Percentiles rank a stretch among this genome's conserved stretches.
phyloP scores from a whole-genome alignment of 2,329 filamentous ascomycete species.

The Fusarium chlamydosporum region DNA sequence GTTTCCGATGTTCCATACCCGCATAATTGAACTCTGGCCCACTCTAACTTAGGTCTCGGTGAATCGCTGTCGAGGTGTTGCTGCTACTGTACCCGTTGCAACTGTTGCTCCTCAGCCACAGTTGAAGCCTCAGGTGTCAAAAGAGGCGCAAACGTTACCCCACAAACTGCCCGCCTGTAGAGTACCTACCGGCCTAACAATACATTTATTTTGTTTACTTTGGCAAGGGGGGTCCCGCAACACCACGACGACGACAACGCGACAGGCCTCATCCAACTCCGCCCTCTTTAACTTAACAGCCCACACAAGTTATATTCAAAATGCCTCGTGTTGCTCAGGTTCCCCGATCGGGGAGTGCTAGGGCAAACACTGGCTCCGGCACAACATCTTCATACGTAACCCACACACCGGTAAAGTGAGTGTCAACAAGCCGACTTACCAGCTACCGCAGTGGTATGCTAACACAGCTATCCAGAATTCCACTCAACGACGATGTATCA shows the following conservation, averaged over 20 bases:
- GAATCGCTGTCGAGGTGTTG: no score
- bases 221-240: constrained; percentile 45
- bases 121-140: constrained; percentile 42
- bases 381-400: constrained; percentile 69
- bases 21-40: no score
- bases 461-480: constrained; percentile 73
- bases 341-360: constrained; percentile 64
- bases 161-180: constrained; percentile 27
- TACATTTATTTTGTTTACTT: constrained; percentile 54
- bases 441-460: constrained; percentile 27
- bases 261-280: constrained; percentile 46
- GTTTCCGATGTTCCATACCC: no score
- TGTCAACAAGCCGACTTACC: constrained; percentile 12
- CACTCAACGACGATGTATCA: constrained; percentile 93
- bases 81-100: no score
- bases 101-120: constrained; percentile 18
- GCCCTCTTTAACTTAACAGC: constrained; percentile 39
- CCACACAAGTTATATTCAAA: constrained; percentile 46
- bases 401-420: constrained; percentile 70
- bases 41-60: no score
- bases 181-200: constrained; percentile 6
- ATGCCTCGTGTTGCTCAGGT: constrained; percentile 73
- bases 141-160: constrained; percentile 28
- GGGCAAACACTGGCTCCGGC: constrained; percentile 63
- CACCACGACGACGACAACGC: constrained; percentile 49